Evolutionary conservation across 2,329 filamentous ascomycete genomes (phyloP), one percentile per base, ranked within the genome.

Genomic region (Coniella lustricola): DNA sequence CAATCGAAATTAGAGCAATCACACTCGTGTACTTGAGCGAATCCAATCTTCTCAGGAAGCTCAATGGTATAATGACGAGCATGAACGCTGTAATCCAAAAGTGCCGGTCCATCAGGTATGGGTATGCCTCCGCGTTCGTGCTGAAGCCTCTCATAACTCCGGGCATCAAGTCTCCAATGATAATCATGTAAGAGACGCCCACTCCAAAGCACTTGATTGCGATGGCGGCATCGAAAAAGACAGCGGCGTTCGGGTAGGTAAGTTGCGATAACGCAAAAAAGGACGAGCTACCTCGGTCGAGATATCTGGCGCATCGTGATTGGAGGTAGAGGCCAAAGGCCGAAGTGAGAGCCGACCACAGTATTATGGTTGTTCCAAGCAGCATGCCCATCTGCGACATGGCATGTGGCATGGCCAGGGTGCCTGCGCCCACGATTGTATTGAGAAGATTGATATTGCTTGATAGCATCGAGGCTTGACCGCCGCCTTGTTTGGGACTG

Each of bases 71-170:
- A 56, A 98, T 87, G 54, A 95, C 78, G 54, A 96, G 77, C 90
- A 98, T 95, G 63, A 98, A 98, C 1, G 84, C 90, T 2, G 93
- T 97, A 53, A 98, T 87, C 93, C 93, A 98, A 64, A 98, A 98
- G 63, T 93, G 85, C 44, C 93, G 81, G 62, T 97, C 90, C 37
- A 91, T 76, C 54, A 97, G 69, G 61, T 91, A 97, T 1, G 81
- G 77, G 38, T 85, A 70, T 2, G 79, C 74, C 16, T 75, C 78
- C 17, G 79, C 77, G 43, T 73, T 70, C 41, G 78, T 75, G 53
- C 81, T 79, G 65, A 98, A 91, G 4, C 90, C 93, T 52, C 81
- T 71, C 20, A 93, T 82, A 9, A 98, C 93, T 34, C 90, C 91
- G 1, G 93, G 93, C 93, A 98, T 98, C 54, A 98, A 72, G 64